Evolutionary conservation across 495 filamentous ascomycete species (phyloP).

Genomic region (Aspergillus mulundensis): DNA sequence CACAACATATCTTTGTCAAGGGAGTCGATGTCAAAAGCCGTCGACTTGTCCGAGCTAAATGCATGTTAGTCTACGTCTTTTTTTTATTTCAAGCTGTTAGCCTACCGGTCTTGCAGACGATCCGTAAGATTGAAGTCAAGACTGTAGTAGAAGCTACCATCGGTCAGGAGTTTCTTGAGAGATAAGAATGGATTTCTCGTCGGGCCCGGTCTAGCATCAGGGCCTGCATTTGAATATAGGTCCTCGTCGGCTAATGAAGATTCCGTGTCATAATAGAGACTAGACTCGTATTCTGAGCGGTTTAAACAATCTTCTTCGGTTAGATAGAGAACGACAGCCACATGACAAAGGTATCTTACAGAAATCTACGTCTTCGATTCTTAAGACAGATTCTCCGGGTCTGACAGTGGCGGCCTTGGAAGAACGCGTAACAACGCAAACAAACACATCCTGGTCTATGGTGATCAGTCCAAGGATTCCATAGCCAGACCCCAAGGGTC

Average conservation of each 20-base stretch:
- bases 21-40: slow-evolving; percentile 73
- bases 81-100: not conserved
- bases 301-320: slow-evolving; percentile 69
- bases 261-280: slow-evolving; percentile 59
- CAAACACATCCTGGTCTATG: slow-evolving; percentile 78
- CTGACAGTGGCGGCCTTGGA: slow-evolving; percentile 74
- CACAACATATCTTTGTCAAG: slow-evolving; percentile 89
- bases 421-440: slow-evolving; percentile 82
- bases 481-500: slow-evolving; percentile 69
- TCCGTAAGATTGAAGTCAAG: slow-evolving; percentile 95
- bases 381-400: slow-evolving; percentile 82
- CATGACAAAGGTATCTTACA: slow-evolving; percentile 42
- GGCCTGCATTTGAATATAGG: slow-evolving; percentile 41
- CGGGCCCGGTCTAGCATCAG: slow-evolving; percentile 60
- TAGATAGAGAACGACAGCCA: not conserved
- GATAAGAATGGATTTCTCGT: slow-evolving; percentile 85
- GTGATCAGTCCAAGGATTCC: slow-evolving; percentile 91
- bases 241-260: slow-evolving; percentile 47
- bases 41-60: slow-evolving; percentile 40
- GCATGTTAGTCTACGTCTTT: slow-evolving; percentile 39
- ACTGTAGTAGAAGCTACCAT: slow-evolving; percentile 98
- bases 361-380: slow-evolving; percentile 84
- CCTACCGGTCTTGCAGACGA: slow-evolving; percentile 83
- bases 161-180: slow-evolving; percentile 83
- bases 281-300: slow-evolving; percentile 72